Evolutionary conservation across 306 rosid species (phyloP), one percentile per base, ranked within the genome.

Genomic region (Canavalia ensiformis): DNA sequence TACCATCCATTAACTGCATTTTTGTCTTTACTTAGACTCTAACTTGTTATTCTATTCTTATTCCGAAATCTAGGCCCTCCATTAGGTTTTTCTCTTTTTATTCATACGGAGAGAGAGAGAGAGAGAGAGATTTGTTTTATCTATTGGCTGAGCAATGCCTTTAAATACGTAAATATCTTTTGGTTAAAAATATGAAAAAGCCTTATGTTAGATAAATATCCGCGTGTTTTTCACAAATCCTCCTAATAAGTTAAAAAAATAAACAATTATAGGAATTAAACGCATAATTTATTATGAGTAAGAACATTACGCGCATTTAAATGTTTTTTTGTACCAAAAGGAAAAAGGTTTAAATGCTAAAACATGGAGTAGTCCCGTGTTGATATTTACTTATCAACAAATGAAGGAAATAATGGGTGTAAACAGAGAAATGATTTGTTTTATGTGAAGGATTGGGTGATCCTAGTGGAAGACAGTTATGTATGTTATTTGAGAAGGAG

Each of bases 381-480:
- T 47, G 41, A 12, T 25, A 29, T 51, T 60, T 30, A 41, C 37
- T 54, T 25, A 46, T 70, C 37, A 84, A 60, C 63, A 68, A 51
- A 68, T 39, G 64, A 79, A 30, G 67, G 18, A 80, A 55, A 76
- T 44, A 63, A 55, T 54, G 50, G 0, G 25, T 76, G 60, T 7
- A 47, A 46, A 75, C 37, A 9, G 64, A 75, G 54, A 59, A 44
- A 33, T 68, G 49, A 44, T 59, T 65, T 18, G 69, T 33, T 80
- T 84, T 31, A 7, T 69, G 4, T 4, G 25, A 54, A 64, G 56
- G 46, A 7, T 30, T 63, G 76, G 44, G 69, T 78, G 2, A 41
- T 1, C n/a, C 68, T 81, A 77, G 74, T 67, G 79, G 80, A 86
- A 65, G 81, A 74, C 83, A 83, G 75, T 80, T 57, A 71, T 56